These are phyloP conservation scores for Noccaea caerulescens DNA, from an alignment of 345 rosid genomes.

Conservation along the genomic window DNA sequence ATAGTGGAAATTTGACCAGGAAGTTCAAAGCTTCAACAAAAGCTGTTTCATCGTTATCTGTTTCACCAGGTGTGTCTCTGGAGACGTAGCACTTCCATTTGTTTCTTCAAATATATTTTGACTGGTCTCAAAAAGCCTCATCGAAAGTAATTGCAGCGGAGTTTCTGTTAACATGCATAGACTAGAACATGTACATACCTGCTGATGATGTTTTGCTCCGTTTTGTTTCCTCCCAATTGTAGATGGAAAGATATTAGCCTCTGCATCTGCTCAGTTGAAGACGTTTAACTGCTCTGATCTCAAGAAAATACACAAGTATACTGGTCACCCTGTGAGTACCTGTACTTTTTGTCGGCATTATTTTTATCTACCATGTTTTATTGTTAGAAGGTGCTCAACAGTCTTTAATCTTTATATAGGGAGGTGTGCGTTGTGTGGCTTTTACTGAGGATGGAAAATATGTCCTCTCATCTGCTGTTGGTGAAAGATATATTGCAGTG, in stretches of 20 bases:
- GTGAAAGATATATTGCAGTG: constrained; percentile 78
- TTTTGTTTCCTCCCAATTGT: constrained; percentile 25
- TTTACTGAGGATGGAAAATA: constrained; percentile 83
- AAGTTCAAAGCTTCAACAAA: constrained; percentile 79
- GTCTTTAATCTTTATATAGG: constrained; percentile 50
- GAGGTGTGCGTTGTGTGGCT: constrained; percentile 72
- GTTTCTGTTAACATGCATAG: background rate
- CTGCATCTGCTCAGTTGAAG: constrained; percentile 85
- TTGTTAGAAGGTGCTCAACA: constrained; percentile 4
- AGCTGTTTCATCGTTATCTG: constrained; percentile 74
- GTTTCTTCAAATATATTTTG: constrained; percentile 15
- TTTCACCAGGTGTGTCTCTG: constrained; percentile 68
- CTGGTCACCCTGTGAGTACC: constrained; percentile 91
- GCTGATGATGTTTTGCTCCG: constrained; percentile 21
- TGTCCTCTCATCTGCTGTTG: constrained; percentile 77
- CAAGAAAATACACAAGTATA: constrained; percentile 82
- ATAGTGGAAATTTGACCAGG: constrained; percentile 63
- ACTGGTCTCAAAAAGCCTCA: constrained; percentile 3
- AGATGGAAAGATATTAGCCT: constrained; percentile 80
- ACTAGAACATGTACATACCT: constrained; percentile 17
- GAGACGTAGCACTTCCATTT: background rate
- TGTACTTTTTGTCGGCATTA: background rate
- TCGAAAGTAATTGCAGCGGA: background rate
- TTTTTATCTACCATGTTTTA: constrained; percentile 3
- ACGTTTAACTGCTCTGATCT: constrained; percentile 68